phyloP scores from a whole-genome alignment of 2,329 filamentous ascomycete species.

The Fusarium pilosicola region DNA sequence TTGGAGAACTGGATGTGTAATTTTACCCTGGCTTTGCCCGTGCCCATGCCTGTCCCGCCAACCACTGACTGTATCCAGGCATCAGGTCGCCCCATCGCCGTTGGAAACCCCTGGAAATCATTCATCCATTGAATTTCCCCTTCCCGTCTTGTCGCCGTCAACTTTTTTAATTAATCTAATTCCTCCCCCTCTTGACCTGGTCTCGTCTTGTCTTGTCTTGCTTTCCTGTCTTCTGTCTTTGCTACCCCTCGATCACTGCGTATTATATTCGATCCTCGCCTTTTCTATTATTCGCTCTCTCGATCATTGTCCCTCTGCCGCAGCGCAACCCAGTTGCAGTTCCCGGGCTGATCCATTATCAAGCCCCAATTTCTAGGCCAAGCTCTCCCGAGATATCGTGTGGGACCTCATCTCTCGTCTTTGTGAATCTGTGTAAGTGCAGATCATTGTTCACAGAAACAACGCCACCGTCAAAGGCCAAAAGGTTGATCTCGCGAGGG shows the following conservation, averaged over 20 bases:
- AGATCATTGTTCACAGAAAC: constrained; percentile 30
- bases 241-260: constrained; percentile 13
- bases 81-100: constrained; percentile 38
- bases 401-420: constrained; percentile 30
- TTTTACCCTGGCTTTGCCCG: constrained; percentile 38
- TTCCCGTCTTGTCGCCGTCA: constrained; percentile 23
- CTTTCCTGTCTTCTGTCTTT: constrained; percentile 13
- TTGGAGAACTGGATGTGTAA: constrained; percentile 38
- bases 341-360: background rate
- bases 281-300: constrained; percentile 12
- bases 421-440: constrained; percentile 40
- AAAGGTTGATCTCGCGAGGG: constrained; percentile 18
- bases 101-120: constrained; percentile 42
- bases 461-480: constrained; percentile 29
- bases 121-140: constrained; percentile 41
- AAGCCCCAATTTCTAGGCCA: constrained; percentile 6
- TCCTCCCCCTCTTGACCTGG: constrained; percentile 20
- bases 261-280: background rate
- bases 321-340: background rate
- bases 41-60: constrained; percentile 36
- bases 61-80: constrained; percentile 36
- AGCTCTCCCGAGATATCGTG: constrained; percentile 28
- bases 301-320: background rate
- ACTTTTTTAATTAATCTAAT: constrained; percentile 32
- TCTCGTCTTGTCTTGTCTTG: background rate